Base-by-base conservation (phyloP, 345 rosid species). In the Acer yangbiense region DNA sequence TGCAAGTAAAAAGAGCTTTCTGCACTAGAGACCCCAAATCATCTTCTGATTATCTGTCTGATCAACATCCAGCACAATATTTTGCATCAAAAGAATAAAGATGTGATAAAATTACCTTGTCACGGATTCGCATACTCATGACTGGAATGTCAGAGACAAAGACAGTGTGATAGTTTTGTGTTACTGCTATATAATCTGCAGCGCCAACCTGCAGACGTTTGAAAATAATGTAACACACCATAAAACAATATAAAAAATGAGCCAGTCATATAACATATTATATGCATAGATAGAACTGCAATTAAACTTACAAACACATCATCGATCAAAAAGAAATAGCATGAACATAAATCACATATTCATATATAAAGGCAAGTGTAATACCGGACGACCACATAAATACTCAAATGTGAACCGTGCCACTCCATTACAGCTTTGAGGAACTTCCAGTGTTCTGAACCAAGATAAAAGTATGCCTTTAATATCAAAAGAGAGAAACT, bases 121-220 rank as follows among this genome's bases (percentile, higher is more conserved):
- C 98, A 17, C 92, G 92, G 77, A 87, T 91, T 76, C 58, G 86
- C 98, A 95, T 93, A 71, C 97, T 93, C 98, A 93, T 93, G 60
- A 75, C 83, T 25, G 91, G 98, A 80, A 93, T 92, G 63, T 85
- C 87, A 63, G 97, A 88, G 83, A 95, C 89, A 79, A 95, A 91
- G 67, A 91, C 86, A 43, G 95, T 93, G 80, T 95, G 98, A 80
- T 91, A 90, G 82, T 85, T 87, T 77, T 90, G 80, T 6, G 97
- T 94, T 39, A 93, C 86, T 39, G 98, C 98, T 32, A 95, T 93
- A 71, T 95, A 95, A 86, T 95, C 98, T 54, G 98, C 98, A 76
- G 98, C 97, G 76, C 98, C 98, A 67, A 90, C 82, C 97, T 92
- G 87, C 66, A 68, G 61, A 68, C 12, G 60, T 52, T 46, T 23